Evolutionary conservation across 345 rosid genomes (phyloP).

Genomic region (Sisymbrium irio): DNA sequence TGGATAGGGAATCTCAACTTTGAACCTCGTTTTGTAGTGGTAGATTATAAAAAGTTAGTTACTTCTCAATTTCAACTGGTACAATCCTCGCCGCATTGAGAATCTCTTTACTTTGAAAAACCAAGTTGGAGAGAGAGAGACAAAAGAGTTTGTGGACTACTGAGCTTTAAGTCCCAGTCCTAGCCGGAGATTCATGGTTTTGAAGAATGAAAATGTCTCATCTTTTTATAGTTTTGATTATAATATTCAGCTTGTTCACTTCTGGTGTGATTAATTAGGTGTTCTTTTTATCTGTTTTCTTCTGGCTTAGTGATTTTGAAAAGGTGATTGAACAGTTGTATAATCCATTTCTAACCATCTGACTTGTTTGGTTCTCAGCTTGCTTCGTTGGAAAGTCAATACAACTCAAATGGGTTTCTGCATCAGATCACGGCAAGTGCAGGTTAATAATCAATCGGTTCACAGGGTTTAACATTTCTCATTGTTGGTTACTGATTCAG

Average conservation of each 20-base stretch:
- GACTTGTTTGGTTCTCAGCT: constrained; percentile 44
- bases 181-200: background rate
- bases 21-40: background rate
- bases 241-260: background rate
- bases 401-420: constrained; percentile 39
- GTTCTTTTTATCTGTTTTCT: background rate
- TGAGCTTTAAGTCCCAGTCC: background rate
- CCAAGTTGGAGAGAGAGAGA: background rate
- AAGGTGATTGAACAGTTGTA: background rate
- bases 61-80: background rate
- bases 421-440: constrained; percentile 52
- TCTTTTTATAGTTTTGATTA: background rate
- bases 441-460: constrained; percentile 39
- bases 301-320: background rate
- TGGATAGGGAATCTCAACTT: constrained; percentile 17
- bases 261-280: constrained; percentile 3
- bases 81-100: background rate
- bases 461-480: background rate
- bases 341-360: background rate
- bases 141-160: background rate
- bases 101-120: background rate
- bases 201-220: background rate
- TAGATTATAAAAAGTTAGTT: background rate
- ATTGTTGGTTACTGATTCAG: constrained; percentile 5
- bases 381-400: constrained; percentile 41